Evolutionary conservation across 2,329 filamentous ascomycete species (phyloP).

Genomic region (Arthrinium phaeospermum): DNA sequence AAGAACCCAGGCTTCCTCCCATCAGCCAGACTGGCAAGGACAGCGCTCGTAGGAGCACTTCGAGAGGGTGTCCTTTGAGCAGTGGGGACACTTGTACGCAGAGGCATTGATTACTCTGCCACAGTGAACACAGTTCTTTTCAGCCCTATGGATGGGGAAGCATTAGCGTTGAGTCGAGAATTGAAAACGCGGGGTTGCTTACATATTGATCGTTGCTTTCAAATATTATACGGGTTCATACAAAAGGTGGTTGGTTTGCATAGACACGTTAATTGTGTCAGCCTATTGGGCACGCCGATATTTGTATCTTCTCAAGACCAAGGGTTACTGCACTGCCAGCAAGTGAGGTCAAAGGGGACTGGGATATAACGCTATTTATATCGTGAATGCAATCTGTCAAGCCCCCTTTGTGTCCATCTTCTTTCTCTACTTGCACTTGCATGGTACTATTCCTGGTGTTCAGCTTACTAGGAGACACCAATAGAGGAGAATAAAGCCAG

Average conservation of each 20-base stretch:
- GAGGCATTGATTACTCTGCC: neutral
- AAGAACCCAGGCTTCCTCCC: neutral
- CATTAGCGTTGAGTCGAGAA: neutral
- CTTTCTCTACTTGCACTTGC: neutral
- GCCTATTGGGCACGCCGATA: neutral
- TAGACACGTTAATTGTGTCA: neutral
- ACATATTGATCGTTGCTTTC: neutral
- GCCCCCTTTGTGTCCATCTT: neutral
- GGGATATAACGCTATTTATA: neutral
- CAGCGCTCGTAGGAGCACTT: neutral
- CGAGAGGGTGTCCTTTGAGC: neutral
- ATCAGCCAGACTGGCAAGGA: neutral
- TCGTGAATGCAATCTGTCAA: neutral
- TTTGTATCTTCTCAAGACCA: neutral
- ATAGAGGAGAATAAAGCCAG: no score
- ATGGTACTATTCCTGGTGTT: no score
- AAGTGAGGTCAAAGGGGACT: neutral
- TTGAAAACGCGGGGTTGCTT: neutral
- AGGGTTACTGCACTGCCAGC: neutral
- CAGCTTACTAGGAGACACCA: no score
- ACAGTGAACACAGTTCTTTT: neutral
- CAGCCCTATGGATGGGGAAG: neutral
- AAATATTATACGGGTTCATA: no score
- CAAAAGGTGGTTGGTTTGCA: no score
- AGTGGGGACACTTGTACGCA: neutral